phyloP scores from a whole-genome alignment of 2,329 filamentous ascomycete species.

The Pestalotiopsis sp. region DNA sequence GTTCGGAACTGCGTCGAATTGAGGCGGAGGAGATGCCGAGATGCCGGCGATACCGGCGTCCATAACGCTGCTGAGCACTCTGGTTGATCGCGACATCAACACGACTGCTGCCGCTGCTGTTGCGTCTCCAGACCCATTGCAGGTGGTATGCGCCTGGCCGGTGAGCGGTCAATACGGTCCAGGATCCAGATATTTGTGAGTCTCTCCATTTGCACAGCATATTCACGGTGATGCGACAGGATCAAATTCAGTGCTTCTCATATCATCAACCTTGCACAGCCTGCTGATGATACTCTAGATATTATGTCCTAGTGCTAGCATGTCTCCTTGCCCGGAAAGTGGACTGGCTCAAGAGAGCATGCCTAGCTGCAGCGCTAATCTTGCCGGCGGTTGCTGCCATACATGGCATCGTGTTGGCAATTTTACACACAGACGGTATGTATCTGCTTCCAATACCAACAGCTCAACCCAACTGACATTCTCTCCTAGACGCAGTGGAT shows the following conservation, averaged over 20 bases:
- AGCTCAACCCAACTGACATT: not conserved
- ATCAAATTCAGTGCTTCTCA: not conserved
- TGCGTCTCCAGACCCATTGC: constrained; percentile 17
- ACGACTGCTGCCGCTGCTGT: constrained; percentile 18
- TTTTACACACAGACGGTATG: constrained; percentile 8
- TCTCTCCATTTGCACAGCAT: not conserved
- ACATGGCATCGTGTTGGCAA: constrained; percentile 10
- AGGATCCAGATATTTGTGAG: constrained; percentile 42
- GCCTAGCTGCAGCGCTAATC: constrained; percentile 7
- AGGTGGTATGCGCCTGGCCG: constrained; percentile 45
- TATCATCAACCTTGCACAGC: not conserved
- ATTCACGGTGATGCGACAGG: not conserved
- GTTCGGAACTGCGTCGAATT: too few species aligned
- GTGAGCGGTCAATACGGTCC: constrained; percentile 44
- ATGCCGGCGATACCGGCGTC: constrained; percentile 38
- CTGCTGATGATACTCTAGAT: not conserved
- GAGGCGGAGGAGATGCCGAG: constrained; percentile 3
- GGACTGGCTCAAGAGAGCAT: constrained; percentile 10
- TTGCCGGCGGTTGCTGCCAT: constrained; percentile 8
- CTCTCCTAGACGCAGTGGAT: not conserved
- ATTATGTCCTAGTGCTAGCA: constrained; percentile 7
- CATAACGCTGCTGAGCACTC: constrained; percentile 27
- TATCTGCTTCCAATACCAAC: not conserved
- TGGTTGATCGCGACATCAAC: constrained; percentile 22
- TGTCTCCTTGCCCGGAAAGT: constrained; percentile 6